Base-by-base conservation (phyloP, 164 flowering plant genomes). In the Houttuynia cordata region DNA sequence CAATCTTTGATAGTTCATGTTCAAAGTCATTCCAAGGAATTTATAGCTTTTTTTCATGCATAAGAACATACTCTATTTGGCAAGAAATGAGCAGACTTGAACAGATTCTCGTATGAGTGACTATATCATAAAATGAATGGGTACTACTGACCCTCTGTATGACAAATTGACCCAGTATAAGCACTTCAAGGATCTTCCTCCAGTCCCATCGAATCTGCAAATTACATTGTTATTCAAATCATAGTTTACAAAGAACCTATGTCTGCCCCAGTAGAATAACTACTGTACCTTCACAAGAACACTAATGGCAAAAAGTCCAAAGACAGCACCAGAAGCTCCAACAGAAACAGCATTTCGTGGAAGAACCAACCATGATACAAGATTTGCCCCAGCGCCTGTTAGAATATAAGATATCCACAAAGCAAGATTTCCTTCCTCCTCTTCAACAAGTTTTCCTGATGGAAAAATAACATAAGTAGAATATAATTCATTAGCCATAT, bases 181-280 rank as follows among this genome's bases (percentile, higher is more conserved):
- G 96, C 42, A 89, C 98, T 76, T 93, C 98, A 63, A 93, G 97
- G 56, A 93, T 93, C 80, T 93, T 93, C 76, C 98, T 83, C 98
- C 96, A 93, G 76, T 89, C 96, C 94, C 93, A 89, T 0, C 92
- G 76, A 78, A 93, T 82, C 98, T 93, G 70, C 67, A 74, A 60
- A 59, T 14, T 42, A 20, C 6, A 57, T 19, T 3, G 37, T 8
- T 1, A 57, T 24, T 15, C 25, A 57, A 15, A 20, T 37, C 1
- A 7, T 13, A 5, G 45, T 30, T 57, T n/a, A 34, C 20, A 56
- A 12, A 37, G 20, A 1, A 57, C 3, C 9, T n/a, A 57, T 34
- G 21, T n/a, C 18, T 15, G 23, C 18, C 17, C 19, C 51, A 59
- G 18, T 34, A 22, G 39, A 37, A 54, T 3, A 54, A 54, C 15